A percentile compares a stretch with the other conserved stretches of the same genome.
Conservation (phyloP, 2,329 filamentous ascomycete genomes). For the Hirsutella rhossiliensis region DNA sequence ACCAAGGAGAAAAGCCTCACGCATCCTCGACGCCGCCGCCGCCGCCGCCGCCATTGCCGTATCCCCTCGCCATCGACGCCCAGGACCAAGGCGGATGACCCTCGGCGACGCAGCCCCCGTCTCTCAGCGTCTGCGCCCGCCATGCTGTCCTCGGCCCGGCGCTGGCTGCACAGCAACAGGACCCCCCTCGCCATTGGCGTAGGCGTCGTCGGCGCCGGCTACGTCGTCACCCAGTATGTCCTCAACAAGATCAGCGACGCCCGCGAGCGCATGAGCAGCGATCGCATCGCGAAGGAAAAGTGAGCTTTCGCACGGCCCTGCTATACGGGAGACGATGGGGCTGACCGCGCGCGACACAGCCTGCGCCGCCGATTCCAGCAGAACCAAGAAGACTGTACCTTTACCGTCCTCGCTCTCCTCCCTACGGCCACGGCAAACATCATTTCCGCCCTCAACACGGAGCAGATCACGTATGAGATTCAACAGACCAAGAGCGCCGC, state of each 20-base stretch:
- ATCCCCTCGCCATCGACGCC: too few relatives aligned
- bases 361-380: conserved; percentile 93
- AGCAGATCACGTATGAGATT: conserved; percentile 84
- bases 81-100: not conserved
- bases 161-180: conserved; percentile 87
- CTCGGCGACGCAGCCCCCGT: not conserved
- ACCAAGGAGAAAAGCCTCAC: too few relatives aligned
- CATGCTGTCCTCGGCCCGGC: conserved; percentile 63
- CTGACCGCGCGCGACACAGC: conserved; percentile 34
- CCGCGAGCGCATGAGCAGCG: conserved; percentile 90
- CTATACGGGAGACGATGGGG: not conserved
- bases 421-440: conserved; percentile 87
- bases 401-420: conserved; percentile 89
- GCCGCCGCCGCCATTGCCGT: too few relatives aligned
- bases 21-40: too few relatives aligned
- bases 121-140: not conserved
- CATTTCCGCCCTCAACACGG: conserved; percentile 76
- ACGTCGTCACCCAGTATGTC: conserved; percentile 87
- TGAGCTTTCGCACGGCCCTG: too few relatives aligned
- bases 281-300: conserved; percentile 95
- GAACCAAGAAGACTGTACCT: conserved; percentile 97
- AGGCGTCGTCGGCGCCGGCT: conserved; percentile 79
- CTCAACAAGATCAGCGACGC: conserved; percentile 84
- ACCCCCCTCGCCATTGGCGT: conserved; percentile 80
- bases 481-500: conserved; percentile 75